These are phyloP conservation scores for Torulaspora globosa DNA, from an alignment of 1,139 yeast genomes.

Conservation along the genomic window DNA sequence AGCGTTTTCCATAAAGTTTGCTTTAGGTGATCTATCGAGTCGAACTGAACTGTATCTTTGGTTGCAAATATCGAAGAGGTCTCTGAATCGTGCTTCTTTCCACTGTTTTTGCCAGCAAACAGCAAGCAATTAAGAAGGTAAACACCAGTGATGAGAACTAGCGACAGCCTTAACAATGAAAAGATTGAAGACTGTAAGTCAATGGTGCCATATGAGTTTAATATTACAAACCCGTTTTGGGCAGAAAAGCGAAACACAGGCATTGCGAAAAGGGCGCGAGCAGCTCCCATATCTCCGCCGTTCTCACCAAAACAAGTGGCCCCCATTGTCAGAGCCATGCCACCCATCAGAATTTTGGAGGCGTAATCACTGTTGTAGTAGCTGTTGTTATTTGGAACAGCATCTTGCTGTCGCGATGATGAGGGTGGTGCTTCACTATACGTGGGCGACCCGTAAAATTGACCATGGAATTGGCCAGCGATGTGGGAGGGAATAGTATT, in stretches of 20 bases:
- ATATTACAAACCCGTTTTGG: constrained; percentile 28
- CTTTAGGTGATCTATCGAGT: constrained; percentile 12
- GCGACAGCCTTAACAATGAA: constrained; percentile 21
- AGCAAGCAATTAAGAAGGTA: constrained; percentile 14
- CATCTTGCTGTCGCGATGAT: background rate
- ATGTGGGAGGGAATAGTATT: constrained; percentile 16
- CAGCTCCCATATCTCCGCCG: constrained; percentile 34
- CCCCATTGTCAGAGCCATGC: constrained; percentile 34
- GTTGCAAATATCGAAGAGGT: constrained; percentile 8
- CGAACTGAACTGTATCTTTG: constrained; percentile 23
- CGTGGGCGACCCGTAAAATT: constrained; percentile 5
- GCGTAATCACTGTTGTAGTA: constrained; percentile 18
- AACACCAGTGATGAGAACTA: constrained; percentile 15
- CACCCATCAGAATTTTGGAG: constrained; percentile 36
- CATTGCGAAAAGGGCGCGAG: constrained; percentile 34
- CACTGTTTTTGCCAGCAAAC: constrained; percentile 11
- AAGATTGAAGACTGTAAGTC: constrained; percentile 30
- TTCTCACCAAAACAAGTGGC: constrained; percentile 36
- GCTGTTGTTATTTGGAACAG: background rate
- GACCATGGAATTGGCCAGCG: constrained; percentile 6
- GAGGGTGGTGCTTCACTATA: constrained; percentile 1
- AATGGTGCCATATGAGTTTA: constrained; percentile 28
- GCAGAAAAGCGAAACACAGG: constrained; percentile 35
- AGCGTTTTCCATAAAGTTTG: constrained; percentile 22
- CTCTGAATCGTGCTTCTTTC: constrained; percentile 13